Conservation (phyloP, 306 rosid species). For the Rosa lucieae region DNA sequence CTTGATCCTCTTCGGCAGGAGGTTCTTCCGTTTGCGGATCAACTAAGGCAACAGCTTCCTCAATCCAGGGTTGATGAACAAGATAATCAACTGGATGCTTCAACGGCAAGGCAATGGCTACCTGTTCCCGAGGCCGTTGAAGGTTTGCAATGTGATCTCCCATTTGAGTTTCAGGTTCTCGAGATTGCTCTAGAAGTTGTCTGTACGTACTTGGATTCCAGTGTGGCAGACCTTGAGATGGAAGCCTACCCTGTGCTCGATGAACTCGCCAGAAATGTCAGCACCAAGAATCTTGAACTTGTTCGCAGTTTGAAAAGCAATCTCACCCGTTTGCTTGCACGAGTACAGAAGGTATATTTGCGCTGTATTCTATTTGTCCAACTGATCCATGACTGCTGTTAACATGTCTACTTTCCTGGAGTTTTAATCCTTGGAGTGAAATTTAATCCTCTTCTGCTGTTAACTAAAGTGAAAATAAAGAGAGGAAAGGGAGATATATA, state of each 20-base stretch:
- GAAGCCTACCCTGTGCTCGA: constrained; percentile 91
- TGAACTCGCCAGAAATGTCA: constrained; percentile 92
- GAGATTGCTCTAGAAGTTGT: constrained; percentile 94
- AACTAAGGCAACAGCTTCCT: constrained; percentile 77
- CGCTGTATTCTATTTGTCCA: constrained; percentile 14
- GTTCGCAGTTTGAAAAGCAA: constrained; percentile 96
- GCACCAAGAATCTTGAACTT: constrained; percentile 96
- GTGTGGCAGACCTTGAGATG: constrained; percentile 86
- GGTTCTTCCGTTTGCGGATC: constrained; percentile 96
- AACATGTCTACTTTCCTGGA: neutral
- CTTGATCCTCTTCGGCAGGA: constrained; percentile 82
- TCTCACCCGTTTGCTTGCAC: constrained; percentile 87
- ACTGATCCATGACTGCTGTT: neutral
- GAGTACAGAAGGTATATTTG: constrained; percentile 82
- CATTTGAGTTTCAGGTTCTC: constrained; percentile 94
- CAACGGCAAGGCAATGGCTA: constrained; percentile 50
- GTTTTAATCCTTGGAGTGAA: neutral
- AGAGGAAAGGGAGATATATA: neutral
- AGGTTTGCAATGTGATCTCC: constrained; percentile 78
- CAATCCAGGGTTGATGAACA: constrained; percentile 43
- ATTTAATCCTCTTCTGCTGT: neutral
- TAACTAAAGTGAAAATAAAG: neutral
- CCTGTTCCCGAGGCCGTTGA: constrained; percentile 62
- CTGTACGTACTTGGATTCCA: constrained; percentile 72
- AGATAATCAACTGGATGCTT: constrained; percentile 51